A percentile compares a stretch with the other conserved stretches of the same genome.
These are phyloP conservation scores for Coleophoma eucalyptorum DNA, from an alignment of 2,329 filamentous ascomycete genomes.

Conservation along the genomic window DNA sequence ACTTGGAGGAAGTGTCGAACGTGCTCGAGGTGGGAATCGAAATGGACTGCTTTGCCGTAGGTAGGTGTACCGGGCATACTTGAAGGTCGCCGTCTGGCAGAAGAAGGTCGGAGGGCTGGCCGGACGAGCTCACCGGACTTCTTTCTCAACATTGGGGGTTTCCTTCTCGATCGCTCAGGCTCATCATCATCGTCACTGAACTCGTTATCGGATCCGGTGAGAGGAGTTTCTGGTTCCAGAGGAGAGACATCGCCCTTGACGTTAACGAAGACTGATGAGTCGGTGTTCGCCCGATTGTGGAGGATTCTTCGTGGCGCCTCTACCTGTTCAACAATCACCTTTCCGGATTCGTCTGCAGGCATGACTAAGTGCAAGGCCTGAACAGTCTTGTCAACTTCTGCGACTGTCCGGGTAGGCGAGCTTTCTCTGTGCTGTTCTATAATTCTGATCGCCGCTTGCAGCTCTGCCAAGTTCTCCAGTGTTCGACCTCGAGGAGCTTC, in stretches of 20 bases:
- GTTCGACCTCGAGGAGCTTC: slow-evolving; percentile 17
- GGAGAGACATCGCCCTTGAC: slow-evolving; percentile 31
- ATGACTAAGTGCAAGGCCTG: slow-evolving; percentile 28
- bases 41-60: slow-evolving; percentile 96
- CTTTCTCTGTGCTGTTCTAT: slow-evolving; percentile 64
- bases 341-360: slow-evolving; percentile 26
- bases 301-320: slow-evolving; percentile 17
- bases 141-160: slow-evolving; percentile 93
- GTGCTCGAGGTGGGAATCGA: slow-evolving; percentile 93
- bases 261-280: slow-evolving; percentile 43
- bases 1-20: slow-evolving; percentile 94
- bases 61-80: slow-evolving; percentile 98
- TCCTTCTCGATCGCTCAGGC: slow-evolving; percentile 53
- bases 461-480: slow-evolving; percentile 42
- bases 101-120: slow-evolving; percentile 78
- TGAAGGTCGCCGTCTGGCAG: slow-evolving; percentile 72
- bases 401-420: slow-evolving; percentile 42
- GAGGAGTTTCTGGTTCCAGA: slow-evolving; percentile 38
- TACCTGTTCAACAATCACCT: slow-evolving; percentile 11
- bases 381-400: slow-evolving; percentile 18
- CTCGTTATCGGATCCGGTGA: slow-evolving; percentile 57
- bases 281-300: slow-evolving; percentile 31
- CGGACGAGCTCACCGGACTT: slow-evolving; percentile 97
- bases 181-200: slow-evolving; percentile 47
- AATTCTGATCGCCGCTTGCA: slow-evolving; percentile 78